Percentiles rank a stretch among this genome's conserved stretches.
Conservation (phyloP, 208 protist species). For the Spongospora subterranea region DNA sequence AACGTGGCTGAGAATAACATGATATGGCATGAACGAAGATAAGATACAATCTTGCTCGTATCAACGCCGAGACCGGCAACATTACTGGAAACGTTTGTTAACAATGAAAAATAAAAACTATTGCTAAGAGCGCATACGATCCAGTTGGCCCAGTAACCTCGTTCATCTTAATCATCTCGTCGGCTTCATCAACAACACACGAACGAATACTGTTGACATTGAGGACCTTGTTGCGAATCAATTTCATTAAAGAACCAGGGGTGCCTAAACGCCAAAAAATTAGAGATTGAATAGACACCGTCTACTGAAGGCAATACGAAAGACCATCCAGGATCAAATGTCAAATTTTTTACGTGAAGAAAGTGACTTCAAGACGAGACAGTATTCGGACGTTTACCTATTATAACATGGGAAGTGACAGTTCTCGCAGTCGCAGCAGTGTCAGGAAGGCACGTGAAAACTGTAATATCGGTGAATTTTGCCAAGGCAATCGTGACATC, state of each 20-base stretch:
- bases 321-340: no score
- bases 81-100: not conserved
- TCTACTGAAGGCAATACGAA: no score
- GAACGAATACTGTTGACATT: constrained; percentile 85
- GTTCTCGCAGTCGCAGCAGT: constrained; percentile 79
- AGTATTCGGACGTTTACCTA: no score
- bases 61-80: not conserved
- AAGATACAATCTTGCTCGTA: constrained; percentile 51
- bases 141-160: no score
- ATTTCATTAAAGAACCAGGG: constrained; percentile 92
- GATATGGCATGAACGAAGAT: constrained; percentile 86
- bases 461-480: not conserved
- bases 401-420: constrained; percentile 93
- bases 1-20: constrained; percentile 99
- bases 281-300: no score
- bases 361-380: no score
- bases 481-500: constrained; percentile 97
- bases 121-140: constrained; percentile 90
- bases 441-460: constrained; percentile 20
- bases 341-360: no score
- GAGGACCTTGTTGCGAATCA: constrained; percentile 91
- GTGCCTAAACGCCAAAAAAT: constrained; percentile 78
- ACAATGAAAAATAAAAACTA: not conserved
- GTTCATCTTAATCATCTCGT: constrained; percentile 90
- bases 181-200: constrained; percentile 95